Percentiles rank a stretch among this genome's conserved stretches.
phyloP scores from a whole-genome alignment of 2,329 filamentous ascomycete species.

The Xylariaceae sp. region DNA sequence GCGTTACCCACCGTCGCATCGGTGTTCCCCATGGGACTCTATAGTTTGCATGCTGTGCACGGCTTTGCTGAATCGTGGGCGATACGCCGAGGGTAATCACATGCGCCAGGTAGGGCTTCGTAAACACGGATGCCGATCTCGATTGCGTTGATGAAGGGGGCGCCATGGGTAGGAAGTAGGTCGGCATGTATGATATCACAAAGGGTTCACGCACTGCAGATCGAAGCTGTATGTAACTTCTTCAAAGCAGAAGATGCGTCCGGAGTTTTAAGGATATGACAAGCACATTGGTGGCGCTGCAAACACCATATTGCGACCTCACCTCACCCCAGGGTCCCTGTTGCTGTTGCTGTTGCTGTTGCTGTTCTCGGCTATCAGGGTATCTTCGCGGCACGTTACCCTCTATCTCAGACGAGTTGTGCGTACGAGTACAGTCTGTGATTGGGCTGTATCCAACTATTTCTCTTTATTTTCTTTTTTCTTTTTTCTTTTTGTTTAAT shows the following conservation, averaged over 20 bases:
- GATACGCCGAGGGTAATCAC: not conserved
- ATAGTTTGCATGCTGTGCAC: not conserved
- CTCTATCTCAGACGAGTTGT: not conserved
- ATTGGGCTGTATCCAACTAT: not conserved
- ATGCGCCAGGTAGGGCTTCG: not conserved
- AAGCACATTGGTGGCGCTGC: not conserved
- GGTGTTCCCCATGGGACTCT: not conserved
- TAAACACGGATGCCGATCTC: not conserved
- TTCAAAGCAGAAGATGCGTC: not conserved
- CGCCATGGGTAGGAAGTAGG: too few species aligned
- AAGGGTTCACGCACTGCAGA: not conserved
- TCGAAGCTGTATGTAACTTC: not conserved
- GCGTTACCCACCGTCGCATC: not conserved
- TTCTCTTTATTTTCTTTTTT: not conserved
- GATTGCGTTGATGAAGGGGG: not conserved
- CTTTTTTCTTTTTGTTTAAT: not conserved
- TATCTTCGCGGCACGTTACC: not conserved
- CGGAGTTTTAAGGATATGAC: not conserved
- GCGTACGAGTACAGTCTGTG: not conserved
- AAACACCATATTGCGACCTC: not conserved
- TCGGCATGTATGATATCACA: constrained; percentile 6
- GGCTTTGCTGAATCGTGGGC: not conserved
- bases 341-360: too few species aligned
- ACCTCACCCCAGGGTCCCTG: not conserved
- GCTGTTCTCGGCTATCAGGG: not conserved